phyloP scores from a whole-genome alignment of 2,329 filamentous ascomycete genomes.

The Raffaelea ambrosiae region DNA sequence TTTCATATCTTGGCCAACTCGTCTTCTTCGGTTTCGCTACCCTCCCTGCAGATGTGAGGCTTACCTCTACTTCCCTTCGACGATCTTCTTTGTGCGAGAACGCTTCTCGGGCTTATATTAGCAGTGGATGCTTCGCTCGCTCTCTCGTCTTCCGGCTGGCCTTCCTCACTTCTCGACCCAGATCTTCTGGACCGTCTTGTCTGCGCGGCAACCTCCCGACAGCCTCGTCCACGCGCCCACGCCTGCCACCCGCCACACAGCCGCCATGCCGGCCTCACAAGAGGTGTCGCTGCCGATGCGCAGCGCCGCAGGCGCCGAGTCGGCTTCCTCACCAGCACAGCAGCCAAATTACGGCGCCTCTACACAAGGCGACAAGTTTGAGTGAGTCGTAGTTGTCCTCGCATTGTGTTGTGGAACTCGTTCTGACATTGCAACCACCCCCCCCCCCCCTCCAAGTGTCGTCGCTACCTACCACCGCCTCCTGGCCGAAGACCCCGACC shows the following conservation, averaged over 20 bases:
- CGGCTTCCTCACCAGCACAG: not conserved
- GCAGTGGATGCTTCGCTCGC: slow-evolving; percentile 3
- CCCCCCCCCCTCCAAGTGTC: slow-evolving; percentile 31
- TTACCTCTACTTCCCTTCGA: too few relatives aligned
- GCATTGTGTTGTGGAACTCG: not conserved
- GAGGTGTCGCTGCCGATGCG: not conserved
- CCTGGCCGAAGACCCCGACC: slow-evolving; percentile 61
- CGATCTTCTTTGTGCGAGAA: too few relatives aligned
- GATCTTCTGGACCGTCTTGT: not conserved
- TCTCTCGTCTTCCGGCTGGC: not conserved
- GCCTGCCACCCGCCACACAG: too few relatives aligned
- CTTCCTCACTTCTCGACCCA: slow-evolving; percentile 7
- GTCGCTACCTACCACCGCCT: slow-evolving; percentile 46
- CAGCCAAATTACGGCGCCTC: not conserved
- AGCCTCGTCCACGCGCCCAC: too few relatives aligned
- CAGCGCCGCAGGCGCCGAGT: too few relatives aligned
- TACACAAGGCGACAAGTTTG: not conserved
- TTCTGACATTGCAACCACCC: too few relatives aligned
- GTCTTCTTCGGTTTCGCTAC: too few relatives aligned
- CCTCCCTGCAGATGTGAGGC: too few relatives aligned
- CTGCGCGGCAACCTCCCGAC: too few relatives aligned
- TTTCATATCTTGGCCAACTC: too few relatives aligned
- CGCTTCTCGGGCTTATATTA: too few relatives aligned
- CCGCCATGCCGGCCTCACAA: slow-evolving; percentile 4
- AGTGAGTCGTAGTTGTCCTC: not conserved